Percentiles rank a stretch among this genome's conserved stretches.
These are phyloP conservation scores for Acacia pycnantha DNA, from an alignment of 331 rosid genomes.

Conservation along the genomic window DNA sequence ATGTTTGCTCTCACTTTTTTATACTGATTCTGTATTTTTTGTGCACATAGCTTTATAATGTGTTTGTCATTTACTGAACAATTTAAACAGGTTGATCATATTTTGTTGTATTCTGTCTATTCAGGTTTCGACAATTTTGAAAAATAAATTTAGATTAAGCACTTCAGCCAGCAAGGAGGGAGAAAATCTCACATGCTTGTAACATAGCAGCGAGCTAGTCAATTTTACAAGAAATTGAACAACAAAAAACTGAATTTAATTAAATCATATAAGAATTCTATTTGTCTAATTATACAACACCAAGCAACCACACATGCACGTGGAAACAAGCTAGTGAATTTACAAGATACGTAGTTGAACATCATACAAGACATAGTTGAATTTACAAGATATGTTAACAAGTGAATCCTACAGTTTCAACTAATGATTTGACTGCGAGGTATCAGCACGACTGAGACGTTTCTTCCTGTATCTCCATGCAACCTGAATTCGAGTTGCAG, in stretches of 20 bases:
- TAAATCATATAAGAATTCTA: neutral
- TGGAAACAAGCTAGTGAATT: neutral
- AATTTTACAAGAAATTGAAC: neutral
- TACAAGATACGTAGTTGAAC: neutral
- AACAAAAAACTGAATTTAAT: neutral
- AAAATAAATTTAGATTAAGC: neutral
- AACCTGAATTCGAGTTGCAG: slow-evolving; percentile 73
- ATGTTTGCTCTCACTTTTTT: neutral
- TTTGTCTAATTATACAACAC: neutral
- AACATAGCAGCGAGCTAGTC: neutral
- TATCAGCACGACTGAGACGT: slow-evolving; percentile 46
- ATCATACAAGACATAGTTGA: neutral
- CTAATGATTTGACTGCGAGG: slow-evolving; percentile 25
- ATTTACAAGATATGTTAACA: neutral
- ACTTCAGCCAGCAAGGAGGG: neutral
- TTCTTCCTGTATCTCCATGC: slow-evolving; percentile 78
- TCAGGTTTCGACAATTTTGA: neutral
- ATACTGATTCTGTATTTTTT: neutral
- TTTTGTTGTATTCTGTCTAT: neutral
- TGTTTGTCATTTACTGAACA: neutral
- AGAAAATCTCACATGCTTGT: neutral
- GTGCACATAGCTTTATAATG: neutral
- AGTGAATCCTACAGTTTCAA: neutral
- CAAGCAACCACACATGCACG: neutral
- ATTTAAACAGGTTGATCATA: neutral